Evolutionary conservation across 1,284 basidiomycete genomes (phyloP).

Genomic region (Boletus hoseneyae): DNA sequence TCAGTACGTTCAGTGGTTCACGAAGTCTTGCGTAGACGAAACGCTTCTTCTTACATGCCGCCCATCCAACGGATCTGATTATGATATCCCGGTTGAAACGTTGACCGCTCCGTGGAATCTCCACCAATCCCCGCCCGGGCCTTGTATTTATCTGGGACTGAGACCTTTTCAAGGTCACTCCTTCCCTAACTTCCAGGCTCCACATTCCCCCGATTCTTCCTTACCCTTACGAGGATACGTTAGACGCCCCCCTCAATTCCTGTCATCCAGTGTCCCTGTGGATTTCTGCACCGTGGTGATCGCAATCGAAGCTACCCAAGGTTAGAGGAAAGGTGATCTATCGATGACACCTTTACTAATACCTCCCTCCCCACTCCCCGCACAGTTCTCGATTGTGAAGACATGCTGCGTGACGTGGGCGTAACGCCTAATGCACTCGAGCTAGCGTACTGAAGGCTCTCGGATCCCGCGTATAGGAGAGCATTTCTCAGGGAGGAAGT

Average conservation of each 20-base stretch:
- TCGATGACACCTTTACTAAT: conserved; percentile 32
- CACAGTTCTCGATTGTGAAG: conserved; percentile 56
- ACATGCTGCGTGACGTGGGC: conserved; percentile 44
- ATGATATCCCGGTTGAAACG: too few species aligned
- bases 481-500: conserved; percentile 40
- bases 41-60: too few species aligned
- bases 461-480: conserved; percentile 42
- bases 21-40: too few species aligned
- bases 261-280: too few species aligned
- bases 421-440: conserved; percentile 32
- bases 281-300: conserved; percentile 6
- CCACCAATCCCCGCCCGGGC: too few species aligned
- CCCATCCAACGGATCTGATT: too few species aligned
- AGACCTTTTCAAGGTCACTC: neutral
- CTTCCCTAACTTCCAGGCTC: conserved; percentile 1
- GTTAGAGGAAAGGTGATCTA: conserved; percentile 12
- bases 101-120: too few species aligned
- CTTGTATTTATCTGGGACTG: too few species aligned
- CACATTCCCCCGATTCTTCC: neutral
- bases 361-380: conserved; percentile 42
- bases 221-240: neutral
- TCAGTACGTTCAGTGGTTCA: too few species aligned
- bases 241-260: neutral
- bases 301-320: conserved; percentile 7
- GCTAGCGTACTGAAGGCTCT: conserved; percentile 52